Evolutionary conservation across 352 stramenopile genomes (phyloP).

Genomic region (Thraustotheca clavata): DNA sequence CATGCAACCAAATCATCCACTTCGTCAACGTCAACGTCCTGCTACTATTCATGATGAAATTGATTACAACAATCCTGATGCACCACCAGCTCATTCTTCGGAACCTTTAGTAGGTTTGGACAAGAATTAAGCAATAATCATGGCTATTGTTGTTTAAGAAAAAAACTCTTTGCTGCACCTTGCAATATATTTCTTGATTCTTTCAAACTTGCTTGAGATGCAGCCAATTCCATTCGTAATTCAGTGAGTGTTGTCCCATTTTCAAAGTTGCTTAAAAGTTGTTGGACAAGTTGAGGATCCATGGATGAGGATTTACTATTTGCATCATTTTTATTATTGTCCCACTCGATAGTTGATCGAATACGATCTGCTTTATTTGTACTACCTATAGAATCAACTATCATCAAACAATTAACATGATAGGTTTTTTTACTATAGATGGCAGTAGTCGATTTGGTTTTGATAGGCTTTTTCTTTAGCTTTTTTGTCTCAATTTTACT

Average conservation of each 20-base stretch:
- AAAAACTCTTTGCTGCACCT: conserved; percentile 59
- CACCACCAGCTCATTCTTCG: conserved; percentile 30
- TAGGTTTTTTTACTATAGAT: conserved; percentile 14
- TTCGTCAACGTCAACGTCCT: conserved; percentile 56
- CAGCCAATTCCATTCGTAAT: conserved; percentile 49
- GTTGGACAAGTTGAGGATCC: conserved; percentile 53
- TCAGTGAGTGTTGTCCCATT: conserved; percentile 54
- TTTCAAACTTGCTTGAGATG: conserved; percentile 60
- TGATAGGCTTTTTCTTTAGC: conserved; percentile 23
- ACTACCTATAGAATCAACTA: not conserved
- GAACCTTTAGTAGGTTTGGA: conserved; percentile 46
- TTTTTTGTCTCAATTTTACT: not conserved
- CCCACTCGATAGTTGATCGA: conserved; percentile 27
- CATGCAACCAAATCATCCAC: conserved; percentile 61
- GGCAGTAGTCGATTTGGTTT: not conserved
- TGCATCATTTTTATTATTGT: conserved; percentile 12
- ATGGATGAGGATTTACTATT: conserved; percentile 29
- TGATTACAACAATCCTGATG: conserved; percentile 77
- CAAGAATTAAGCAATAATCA: conserved; percentile 41
- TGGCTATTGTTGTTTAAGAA: conserved; percentile 20
- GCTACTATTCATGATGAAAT: conserved; percentile 57
- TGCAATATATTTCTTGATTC: conserved; percentile 54
- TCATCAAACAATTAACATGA: conserved; percentile 6
- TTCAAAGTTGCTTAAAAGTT: conserved; percentile 63
- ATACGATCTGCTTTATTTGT: conserved; percentile 24